Evolutionary conservation across 331 rosid species (phyloP).

Genomic region (Pyracantha coccinea): DNA sequence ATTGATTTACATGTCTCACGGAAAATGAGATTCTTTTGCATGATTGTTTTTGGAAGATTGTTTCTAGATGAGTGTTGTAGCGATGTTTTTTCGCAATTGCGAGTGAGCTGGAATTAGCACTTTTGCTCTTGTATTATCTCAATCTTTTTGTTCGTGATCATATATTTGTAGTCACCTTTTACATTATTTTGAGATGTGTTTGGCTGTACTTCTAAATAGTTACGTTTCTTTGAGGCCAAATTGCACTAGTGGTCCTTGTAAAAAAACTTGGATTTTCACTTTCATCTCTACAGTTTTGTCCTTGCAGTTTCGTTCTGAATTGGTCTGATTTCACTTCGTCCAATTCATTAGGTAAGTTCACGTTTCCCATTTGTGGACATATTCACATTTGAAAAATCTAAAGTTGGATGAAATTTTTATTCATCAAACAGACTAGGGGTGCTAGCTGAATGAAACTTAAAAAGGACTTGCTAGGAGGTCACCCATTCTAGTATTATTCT

Average conservation of each 20-base stretch:
- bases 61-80: constrained; percentile 18
- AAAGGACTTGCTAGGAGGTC: no score
- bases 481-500: no score
- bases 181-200: background rate
- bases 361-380: no score
- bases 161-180: background rate
- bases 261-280: background rate
- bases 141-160: background rate
- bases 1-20: no score
- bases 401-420: no score
- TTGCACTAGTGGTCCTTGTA: background rate
- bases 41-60: constrained; percentile 10
- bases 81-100: constrained; percentile 13
- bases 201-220: background rate
- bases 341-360: no score
- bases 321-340: background rate
- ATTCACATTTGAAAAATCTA: no score
- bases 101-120: constrained; percentile 8
- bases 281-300: background rate
- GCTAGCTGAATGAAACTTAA: no score
- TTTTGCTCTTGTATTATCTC: background rate
- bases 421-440: no score
- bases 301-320: background rate
- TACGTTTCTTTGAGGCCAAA: background rate
- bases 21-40: constrained; percentile 3